These are phyloP conservation scores for Neobulgaria alba DNA, from an alignment of 2,329 filamentous ascomycete genomes.

Conservation along the genomic window DNA sequence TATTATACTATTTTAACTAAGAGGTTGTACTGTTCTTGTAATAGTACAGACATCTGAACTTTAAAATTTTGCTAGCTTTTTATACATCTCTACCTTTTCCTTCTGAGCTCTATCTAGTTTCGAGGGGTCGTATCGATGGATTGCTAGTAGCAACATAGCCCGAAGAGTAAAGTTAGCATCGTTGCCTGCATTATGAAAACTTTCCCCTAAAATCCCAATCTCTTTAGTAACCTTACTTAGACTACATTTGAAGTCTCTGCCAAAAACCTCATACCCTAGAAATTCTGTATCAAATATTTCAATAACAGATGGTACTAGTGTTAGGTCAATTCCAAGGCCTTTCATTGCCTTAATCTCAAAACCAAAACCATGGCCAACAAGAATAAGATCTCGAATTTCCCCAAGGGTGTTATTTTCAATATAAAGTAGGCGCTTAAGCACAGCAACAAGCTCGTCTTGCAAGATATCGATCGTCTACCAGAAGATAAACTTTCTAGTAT, in stretches of 20 bases:
- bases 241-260: constrained; percentile 2
- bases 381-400: constrained; percentile 2
- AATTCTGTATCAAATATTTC: constrained; percentile 4
- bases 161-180: constrained; percentile 8
- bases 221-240: constrained; percentile 4
- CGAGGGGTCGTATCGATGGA: not conserved
- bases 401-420: not conserved
- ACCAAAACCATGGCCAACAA: constrained; percentile 5
- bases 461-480: constrained; percentile 4
- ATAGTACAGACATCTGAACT: not conserved
- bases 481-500: constrained; percentile 9
- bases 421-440: constrained; percentile 3
- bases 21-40: too few species aligned
- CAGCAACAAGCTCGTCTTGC: constrained; percentile 5
- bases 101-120: not conserved
- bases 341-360: constrained; percentile 6
- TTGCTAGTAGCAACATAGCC: constrained; percentile 7
- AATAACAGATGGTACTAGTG: not conserved
- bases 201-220: not conserved
- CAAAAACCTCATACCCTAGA: constrained; percentile 5
- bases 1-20: too few species aligned
- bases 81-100: constrained; percentile 3
- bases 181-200: constrained; percentile 8
- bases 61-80: constrained; percentile 1
- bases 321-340: constrained; percentile 6